These are phyloP conservation scores for Teratosphaeria gauchensis DNA, from an alignment of 2,329 filamentous ascomycete species.

Conservation along the genomic window DNA sequence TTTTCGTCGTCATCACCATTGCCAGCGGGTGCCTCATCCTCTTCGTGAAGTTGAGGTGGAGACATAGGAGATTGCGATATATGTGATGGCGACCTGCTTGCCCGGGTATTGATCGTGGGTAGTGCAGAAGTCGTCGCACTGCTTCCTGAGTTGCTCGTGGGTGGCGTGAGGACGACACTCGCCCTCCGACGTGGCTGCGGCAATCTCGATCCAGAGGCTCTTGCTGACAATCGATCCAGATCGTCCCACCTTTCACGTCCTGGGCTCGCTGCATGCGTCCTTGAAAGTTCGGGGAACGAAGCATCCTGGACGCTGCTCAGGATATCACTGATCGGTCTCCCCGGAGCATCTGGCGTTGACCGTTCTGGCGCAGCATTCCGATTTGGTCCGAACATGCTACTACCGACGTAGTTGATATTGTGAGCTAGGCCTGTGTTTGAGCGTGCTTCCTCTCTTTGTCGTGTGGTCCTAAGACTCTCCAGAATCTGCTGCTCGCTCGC, in stretches of 20 bases:
- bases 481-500: conserved; percentile 37
- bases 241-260: background rate
- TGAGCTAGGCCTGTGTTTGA: conserved; percentile 27
- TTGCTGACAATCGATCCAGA: background rate
- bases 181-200: conserved; percentile 29
- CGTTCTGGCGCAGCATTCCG: background rate
- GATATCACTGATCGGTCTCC: conserved; percentile 16
- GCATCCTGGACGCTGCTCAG: conserved; percentile 17
- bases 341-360: background rate
- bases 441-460: conserved; percentile 34
- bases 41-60: background rate
- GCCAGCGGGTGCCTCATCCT: conserved; percentile 18
- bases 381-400: conserved; percentile 19
- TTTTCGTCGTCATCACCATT: conserved; percentile 25
- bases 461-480: conserved; percentile 34
- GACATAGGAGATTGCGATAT: background rate
- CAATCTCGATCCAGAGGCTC: background rate
- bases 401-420: conserved; percentile 35
- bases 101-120: background rate
- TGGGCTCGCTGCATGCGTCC: conserved; percentile 14
- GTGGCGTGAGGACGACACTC: conserved; percentile 30
- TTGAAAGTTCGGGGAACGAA: conserved; percentile 17
- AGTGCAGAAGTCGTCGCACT: background rate
- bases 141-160: conserved; percentile 5
- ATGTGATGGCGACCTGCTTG: background rate